Evolutionary conservation across 306 rosid genomes (phyloP).

Genomic region (Pyrus bretschneideri): DNA sequence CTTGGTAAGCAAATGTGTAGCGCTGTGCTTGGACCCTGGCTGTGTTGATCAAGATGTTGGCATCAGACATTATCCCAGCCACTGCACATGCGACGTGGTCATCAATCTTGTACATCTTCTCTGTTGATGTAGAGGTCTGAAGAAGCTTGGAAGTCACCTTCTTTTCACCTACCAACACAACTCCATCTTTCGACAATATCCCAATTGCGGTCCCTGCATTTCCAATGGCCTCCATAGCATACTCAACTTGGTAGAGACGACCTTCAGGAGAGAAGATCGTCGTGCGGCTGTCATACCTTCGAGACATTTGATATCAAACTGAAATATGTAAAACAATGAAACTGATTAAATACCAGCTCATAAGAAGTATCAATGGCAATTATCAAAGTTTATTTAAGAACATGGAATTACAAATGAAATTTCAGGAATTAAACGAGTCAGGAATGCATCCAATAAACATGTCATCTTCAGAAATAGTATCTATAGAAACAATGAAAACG

Average conservation of each 20-base stretch:
- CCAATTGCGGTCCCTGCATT: constrained; percentile 41
- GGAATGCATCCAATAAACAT: background rate
- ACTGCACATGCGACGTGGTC: constrained; percentile 43
- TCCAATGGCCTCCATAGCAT: constrained; percentile 44
- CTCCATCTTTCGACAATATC: constrained; percentile 38
- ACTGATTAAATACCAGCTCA: background rate
- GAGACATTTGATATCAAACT: constrained; percentile 27
- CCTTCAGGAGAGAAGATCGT: constrained; percentile 42
- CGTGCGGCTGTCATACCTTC: constrained; percentile 37
- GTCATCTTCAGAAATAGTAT: background rate
- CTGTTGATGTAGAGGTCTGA: constrained; percentile 37
- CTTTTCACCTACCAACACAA: constrained; percentile 35
- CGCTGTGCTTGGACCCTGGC: constrained; percentile 41
- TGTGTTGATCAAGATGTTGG: constrained; percentile 37
- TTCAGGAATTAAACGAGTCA: background rate
- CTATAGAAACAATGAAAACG: background rate
- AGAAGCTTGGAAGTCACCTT: constrained; percentile 40
- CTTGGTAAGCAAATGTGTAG: constrained; percentile 34
- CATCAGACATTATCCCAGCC: constrained; percentile 42
- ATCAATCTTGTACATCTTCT: constrained; percentile 40
- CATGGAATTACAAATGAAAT: background rate
- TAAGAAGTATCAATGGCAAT: background rate
- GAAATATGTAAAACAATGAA: background rate
- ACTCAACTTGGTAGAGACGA: constrained; percentile 37
- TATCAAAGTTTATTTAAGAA: background rate